Evolutionary conservation across 73 alveolate genomes (phyloP), one percentile per base, ranked within the genome.

Genomic region (Diophrys sp.): DNA sequence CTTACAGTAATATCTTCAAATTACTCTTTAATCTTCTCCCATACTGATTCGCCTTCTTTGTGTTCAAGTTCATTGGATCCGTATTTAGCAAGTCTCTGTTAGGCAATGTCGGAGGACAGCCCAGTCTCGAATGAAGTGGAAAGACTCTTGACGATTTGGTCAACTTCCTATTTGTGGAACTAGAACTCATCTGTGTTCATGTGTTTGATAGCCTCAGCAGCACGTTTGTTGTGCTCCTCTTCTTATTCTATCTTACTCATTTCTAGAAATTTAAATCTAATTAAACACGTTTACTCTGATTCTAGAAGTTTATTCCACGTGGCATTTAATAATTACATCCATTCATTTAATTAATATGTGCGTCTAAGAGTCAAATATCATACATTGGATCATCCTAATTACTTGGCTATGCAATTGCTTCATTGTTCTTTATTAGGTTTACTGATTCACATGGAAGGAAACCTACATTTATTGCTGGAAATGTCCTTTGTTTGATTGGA

Each of bases 1-100:
- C 96, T 91, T 53, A 96, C 99, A 29, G 94, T 79, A 74, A 89
- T 68, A 76, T 96, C 99, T 68, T 94, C 98, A 68, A 96, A 96
- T 79, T 92, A 92, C 76, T 94, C 99, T 76, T 88, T 90, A 70
- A 96, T 92, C 84, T 83, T 85, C 73, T 92, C 96, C 94, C 97
- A 90, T 33, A 96, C 88, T 14, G 98, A 86, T 79, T 94, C 96
- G 68, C 82, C 90, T 79, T 91, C 98, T 69, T 93, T 94, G 85
- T 89, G 86, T 31, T 78, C 95, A 44, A 95, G 91, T 73, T 93
- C 94, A 77, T 96, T 96, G 75, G 81, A 88, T 23, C 99, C 99
- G 75, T 81, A 90, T 81, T 85, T 87, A 54, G 56, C 85, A n/a
- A 76, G 84, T 29, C 93, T 88, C 56, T 31, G 24, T 71, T 76